These are phyloP conservation scores for Kodamaea suecica DNA, from an alignment of 1,139 yeast species.

Conservation along the genomic window DNA sequence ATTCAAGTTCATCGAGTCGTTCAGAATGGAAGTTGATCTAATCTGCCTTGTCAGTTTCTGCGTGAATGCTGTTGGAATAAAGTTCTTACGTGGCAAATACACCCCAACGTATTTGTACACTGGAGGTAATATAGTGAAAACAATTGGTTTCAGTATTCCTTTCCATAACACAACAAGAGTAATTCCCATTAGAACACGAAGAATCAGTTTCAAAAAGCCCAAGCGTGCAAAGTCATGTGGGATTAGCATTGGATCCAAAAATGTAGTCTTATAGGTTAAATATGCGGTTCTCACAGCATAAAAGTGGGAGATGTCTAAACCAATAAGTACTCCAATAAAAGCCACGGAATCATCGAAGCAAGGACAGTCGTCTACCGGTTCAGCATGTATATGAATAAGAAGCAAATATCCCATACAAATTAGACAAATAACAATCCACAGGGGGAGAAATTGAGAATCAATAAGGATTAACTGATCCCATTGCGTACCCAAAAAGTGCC, in stretches of 20 bases:
- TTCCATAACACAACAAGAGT: constrained; percentile 67
- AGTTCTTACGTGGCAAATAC: constrained; percentile 42
- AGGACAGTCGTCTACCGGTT: constrained; percentile 92
- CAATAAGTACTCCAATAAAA: constrained; percentile 83
- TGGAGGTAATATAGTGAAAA: constrained; percentile 50
- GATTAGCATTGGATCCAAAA: constrained; percentile 32
- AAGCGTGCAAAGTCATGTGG: constrained; percentile 37
- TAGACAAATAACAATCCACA: constrained; percentile 24
- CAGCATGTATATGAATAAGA: constrained; percentile 68
- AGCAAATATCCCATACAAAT: constrained; percentile 41
- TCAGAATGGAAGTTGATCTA: constrained; percentile 39
- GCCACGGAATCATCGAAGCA: constrained; percentile 96
- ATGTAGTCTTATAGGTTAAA: constrained; percentile 17
- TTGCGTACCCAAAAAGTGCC: constrained; percentile 32
- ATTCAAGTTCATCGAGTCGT: constrained; percentile 35
- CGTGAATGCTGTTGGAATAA: constrained; percentile 41
- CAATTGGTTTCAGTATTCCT: constrained; percentile 56
- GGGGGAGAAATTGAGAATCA: constrained; percentile 11
- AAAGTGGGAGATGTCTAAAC: constrained; percentile 63
- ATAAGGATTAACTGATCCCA: constrained; percentile 42
- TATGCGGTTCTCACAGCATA: constrained; percentile 24
- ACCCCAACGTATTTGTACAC: constrained; percentile 43
- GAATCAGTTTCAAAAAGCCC: constrained; percentile 39
- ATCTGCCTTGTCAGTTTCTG: constrained; percentile 34
- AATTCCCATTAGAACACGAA: constrained; percentile 59